Evolutionary conservation across 257 asterid species (phyloP).

Genomic region (Rehmannia glutinosa): DNA sequence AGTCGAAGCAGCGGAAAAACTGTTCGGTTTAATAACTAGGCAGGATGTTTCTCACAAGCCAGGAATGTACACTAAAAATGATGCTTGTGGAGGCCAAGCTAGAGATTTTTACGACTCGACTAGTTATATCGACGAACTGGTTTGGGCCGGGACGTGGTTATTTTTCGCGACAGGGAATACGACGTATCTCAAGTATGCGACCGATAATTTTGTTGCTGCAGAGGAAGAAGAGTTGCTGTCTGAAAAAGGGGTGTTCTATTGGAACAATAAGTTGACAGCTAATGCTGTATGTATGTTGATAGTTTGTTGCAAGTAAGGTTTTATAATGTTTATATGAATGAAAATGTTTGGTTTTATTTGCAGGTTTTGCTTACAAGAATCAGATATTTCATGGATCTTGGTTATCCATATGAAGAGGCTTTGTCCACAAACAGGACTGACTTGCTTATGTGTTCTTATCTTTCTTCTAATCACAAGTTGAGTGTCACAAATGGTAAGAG

Average conservation of each 20-base stretch:
- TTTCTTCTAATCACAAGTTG: slow-evolving; percentile 27
- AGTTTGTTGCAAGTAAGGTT: neutral
- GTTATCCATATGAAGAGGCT: slow-evolving; percentile 53
- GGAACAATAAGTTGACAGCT: slow-evolving; percentile 60
- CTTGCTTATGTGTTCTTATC: slow-evolving; percentile 48
- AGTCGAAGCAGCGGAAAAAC: slow-evolving; percentile 32
- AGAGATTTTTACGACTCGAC: slow-evolving; percentile 38
- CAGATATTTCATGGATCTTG: slow-evolving; percentile 46
- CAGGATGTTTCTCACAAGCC: slow-evolving; percentile 23
- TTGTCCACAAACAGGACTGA: slow-evolving; percentile 50
- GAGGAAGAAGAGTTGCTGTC: slow-evolving; percentile 37
- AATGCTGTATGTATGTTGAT: slow-evolving; percentile 26
- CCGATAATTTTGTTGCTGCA: slow-evolving; percentile 34
- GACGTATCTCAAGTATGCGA: slow-evolving; percentile 41
- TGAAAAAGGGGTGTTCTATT: slow-evolving; percentile 39
- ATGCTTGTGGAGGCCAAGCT: slow-evolving; percentile 43
- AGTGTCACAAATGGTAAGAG: slow-evolving; percentile 34
- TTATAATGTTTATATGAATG: neutral
- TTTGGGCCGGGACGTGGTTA: slow-evolving; percentile 58
- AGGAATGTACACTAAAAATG: slow-evolving; percentile 33
- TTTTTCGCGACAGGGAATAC: slow-evolving; percentile 52
- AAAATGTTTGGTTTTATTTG: neutral
- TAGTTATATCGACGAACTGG: slow-evolving; percentile 43
- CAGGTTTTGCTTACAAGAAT: slow-evolving; percentile 46
- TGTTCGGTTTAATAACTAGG: slow-evolving; percentile 28